Evolutionary conservation across 208 protist species (phyloP), one percentile per base, ranked within the genome.

Genomic region (Tritrichomonas foetus): DNA sequence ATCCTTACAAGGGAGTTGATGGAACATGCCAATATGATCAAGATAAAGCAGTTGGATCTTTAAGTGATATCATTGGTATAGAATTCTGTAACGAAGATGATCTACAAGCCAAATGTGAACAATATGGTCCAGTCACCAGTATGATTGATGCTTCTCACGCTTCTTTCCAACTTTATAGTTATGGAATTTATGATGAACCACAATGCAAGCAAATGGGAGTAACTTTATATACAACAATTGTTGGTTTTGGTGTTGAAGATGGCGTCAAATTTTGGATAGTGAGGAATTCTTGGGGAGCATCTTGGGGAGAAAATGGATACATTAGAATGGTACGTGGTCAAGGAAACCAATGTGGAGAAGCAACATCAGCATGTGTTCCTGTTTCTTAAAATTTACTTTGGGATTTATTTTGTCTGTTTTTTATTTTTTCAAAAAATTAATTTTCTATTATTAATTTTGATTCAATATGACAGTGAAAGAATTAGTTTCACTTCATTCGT

Each of bases 221-320:
- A 16, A 94, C 94, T 57, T 95, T 96, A 53, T 94, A 82, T 5
- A 93, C 95, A 44, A 92, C 93, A 27, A 94, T 95, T 25, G 94
- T 96, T 82, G 95, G 95, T 36, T 96, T 95, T 80, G 95, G 94
- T 55, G 82, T 50, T 66, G 94, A 95, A 33, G 61, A 20, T 27
- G 75, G 66, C 5, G 20, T 64, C 2, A 44, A 93, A 14, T 96
- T 93, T 74, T 96, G 94, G 94, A 94, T 94, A 33, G 93, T 96
- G 16, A 95, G 95, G 64, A 96, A 96, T 94, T 95, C 78, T 41
- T 96, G 94, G 93, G 95, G 95, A 41, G 33, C 66, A 0, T 84
- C 30, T 33, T 96, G 95, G 95, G 95, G 95, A 27, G 66, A 92
- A 36, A 33, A 36, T 14, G 94, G 94, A 22, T 95, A 93, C 93